phyloP scores from a whole-genome alignment of 73 alveolate species.

The Loxodes magnus region DNA sequence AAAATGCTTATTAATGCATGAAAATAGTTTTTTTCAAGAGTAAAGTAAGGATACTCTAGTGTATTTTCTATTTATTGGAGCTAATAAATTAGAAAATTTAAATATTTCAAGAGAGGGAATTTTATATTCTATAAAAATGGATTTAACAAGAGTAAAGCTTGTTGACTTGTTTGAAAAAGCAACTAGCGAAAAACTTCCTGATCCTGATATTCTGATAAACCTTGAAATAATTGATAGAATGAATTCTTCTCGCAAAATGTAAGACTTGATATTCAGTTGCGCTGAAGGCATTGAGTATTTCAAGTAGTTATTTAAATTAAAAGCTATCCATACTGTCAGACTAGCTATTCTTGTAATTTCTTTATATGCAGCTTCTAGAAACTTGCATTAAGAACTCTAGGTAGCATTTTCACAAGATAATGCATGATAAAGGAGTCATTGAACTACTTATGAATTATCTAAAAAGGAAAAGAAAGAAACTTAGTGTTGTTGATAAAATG shows the following conservation, averaged over 20 bases:
- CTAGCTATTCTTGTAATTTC: slow-evolving; percentile 16
- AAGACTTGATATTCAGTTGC: slow-evolving; percentile 18
- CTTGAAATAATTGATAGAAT: slow-evolving; percentile 22
- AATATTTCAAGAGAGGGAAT: too few relatives aligned
- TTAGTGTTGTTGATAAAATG: slow-evolving; percentile 16
- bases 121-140: too few relatives aligned
- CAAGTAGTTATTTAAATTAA: slow-evolving; percentile 13
- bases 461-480: slow-evolving; percentile 33
- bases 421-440: slow-evolving; percentile 25
- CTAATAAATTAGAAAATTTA: too few relatives aligned
- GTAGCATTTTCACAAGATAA: slow-evolving; percentile 23
- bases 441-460: slow-evolving; percentile 16
- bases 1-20: too few relatives aligned
- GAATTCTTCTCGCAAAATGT: slow-evolving; percentile 24
- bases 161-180: slow-evolving; percentile 15
- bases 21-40: too few relatives aligned
- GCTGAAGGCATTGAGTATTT: slow-evolving; percentile 10
- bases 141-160: too few relatives aligned
- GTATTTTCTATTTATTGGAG: too few relatives aligned
- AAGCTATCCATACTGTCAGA: slow-evolving; percentile 13
- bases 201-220: slow-evolving; percentile 15
- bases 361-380: too few relatives aligned
- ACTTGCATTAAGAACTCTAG: slow-evolving; percentile 46
- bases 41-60: too few relatives aligned
- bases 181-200: slow-evolving; percentile 12